Percentiles rank a stretch among this genome's conserved stretches.
Conservation (phyloP, 2,329 filamentous ascomycete species). For the Gaeumannomyces tritici region DNA sequence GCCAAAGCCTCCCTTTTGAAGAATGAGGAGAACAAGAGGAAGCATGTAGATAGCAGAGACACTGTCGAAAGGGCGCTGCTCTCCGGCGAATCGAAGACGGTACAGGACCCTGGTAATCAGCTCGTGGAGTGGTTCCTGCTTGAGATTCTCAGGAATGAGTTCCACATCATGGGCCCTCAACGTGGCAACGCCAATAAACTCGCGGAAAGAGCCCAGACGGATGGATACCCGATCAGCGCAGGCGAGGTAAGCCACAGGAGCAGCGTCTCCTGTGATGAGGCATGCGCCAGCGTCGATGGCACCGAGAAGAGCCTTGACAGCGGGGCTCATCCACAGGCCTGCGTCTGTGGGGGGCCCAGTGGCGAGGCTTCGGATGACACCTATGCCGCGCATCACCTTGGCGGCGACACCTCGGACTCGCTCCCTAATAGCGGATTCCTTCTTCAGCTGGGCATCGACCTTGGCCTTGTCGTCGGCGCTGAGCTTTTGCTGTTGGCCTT, state of each 20-base stretch:
- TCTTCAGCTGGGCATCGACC: conserved; percentile 81
- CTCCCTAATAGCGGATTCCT: conserved; percentile 70
- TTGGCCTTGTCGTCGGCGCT: conserved; percentile 82
- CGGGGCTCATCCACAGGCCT: conserved; percentile 76
- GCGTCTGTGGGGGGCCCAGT: conserved; percentile 84
- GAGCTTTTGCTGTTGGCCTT: conserved; percentile 82
- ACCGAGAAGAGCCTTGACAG: conserved; percentile 62
- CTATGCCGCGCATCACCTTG: conserved; percentile 71
- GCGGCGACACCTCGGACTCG: conserved; percentile 62
- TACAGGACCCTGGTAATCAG: conserved; percentile 85
- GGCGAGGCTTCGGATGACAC: conserved; percentile 74
- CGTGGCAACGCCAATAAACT: conserved; percentile 81
- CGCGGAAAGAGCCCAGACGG: conserved; percentile 65
- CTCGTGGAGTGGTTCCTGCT: conserved; percentile 72
- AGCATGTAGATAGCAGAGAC: conserved; percentile 83
- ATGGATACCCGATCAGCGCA: conserved; percentile 67
- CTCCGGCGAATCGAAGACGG: conserved; percentile 77
- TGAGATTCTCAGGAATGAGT: conserved; percentile 60
- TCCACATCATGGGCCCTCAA: conserved; percentile 69
- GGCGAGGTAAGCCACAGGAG: conserved; percentile 68
- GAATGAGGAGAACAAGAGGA: conserved; percentile 68
- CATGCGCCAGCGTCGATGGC: conserved; percentile 73
- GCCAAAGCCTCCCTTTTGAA: conserved; percentile 71
- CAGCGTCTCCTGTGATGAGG: conserved; percentile 69
- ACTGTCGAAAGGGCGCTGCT: conserved; percentile 87